Evolutionary conservation across 2,329 filamentous ascomycete species (phyloP).

Genomic region (Pseudocercospora pini-densiflorae): DNA sequence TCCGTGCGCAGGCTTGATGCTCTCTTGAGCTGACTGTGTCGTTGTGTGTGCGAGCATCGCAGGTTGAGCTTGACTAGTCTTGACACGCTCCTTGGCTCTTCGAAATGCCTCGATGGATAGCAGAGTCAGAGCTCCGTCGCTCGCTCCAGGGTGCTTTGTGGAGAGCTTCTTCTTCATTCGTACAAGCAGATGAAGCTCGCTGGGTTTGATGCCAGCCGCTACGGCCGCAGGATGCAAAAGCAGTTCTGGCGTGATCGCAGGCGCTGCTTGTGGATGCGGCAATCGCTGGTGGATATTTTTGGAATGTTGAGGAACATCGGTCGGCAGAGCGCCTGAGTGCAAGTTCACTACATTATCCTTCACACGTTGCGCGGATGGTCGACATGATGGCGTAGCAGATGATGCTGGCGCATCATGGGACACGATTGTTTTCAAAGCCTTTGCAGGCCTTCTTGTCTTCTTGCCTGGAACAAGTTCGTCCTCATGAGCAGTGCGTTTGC

Average conservation of each 20-base stretch:
- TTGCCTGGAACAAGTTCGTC: conserved; percentile 23
- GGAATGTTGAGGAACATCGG: background rate
- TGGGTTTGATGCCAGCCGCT: background rate
- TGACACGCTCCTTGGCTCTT: background rate
- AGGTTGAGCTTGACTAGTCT: background rate
- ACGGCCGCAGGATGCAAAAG: background rate
- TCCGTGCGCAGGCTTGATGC: background rate
- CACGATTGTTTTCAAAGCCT: background rate
- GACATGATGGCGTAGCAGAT: background rate
- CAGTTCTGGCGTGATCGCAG: background rate
- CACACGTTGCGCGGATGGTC: background rate
- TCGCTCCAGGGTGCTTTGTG: background rate
- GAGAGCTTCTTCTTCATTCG: background rate
- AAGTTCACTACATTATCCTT: background rate
- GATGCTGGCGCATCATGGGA: background rate
- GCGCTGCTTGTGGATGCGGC: background rate
- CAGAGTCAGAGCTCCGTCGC: background rate
- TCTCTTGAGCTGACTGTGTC: background rate
- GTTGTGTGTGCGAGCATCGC: background rate
- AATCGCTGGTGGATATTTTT: background rate
- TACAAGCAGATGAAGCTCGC: background rate
- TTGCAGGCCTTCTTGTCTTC: conserved; percentile 1
- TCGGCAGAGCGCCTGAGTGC: background rate
- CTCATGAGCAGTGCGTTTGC: conserved; percentile 18
- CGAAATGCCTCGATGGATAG: background rate